These are phyloP conservation scores for Neospora caninum DNA, from an alignment of 169 alveolate species.

Conservation along the genomic window DNA sequence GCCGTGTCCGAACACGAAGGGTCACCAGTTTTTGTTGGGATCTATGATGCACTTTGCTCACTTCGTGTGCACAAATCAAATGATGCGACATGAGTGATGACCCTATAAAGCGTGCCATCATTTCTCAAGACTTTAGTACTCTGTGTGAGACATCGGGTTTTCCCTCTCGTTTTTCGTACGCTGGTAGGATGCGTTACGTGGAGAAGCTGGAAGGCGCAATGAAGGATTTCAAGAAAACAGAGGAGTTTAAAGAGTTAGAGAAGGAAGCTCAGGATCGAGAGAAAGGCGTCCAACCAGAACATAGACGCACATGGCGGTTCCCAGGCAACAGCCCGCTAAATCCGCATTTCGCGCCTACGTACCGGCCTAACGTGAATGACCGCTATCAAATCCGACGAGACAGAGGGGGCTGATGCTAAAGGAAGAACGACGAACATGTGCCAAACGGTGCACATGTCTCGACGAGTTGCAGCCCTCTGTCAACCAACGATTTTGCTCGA, in stretches of 20 bases:
- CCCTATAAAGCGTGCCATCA: too few species aligned
- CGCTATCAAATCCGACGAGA: not conserved
- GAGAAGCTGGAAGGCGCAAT: not conserved
- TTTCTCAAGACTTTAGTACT: too few species aligned
- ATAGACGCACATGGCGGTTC: not conserved
- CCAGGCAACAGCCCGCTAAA: not conserved
- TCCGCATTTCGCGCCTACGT: not conserved
- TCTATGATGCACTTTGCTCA: too few species aligned
- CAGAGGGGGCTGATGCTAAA: not conserved
- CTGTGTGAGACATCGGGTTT: not conserved
- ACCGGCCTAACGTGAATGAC: not conserved
- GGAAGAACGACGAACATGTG: not conserved
- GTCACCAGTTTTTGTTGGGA: too few species aligned
- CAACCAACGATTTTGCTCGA: too few species aligned
- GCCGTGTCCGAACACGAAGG: too few species aligned
- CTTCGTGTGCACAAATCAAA: too few species aligned
- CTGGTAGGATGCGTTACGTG: not conserved
- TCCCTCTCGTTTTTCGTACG: not conserved
- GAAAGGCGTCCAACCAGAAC: slow-evolving; percentile 18
- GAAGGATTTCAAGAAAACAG: slow-evolving; percentile 15
- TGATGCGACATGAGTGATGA: not conserved
- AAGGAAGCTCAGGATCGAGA: not conserved
- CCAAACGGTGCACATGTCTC: not conserved
- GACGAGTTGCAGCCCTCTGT: too few species aligned
- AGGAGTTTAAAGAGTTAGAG: not conserved